These are phyloP conservation scores for Salvia hispanica DNA, from an alignment of 257 asterid species.

Conservation along the genomic window DNA sequence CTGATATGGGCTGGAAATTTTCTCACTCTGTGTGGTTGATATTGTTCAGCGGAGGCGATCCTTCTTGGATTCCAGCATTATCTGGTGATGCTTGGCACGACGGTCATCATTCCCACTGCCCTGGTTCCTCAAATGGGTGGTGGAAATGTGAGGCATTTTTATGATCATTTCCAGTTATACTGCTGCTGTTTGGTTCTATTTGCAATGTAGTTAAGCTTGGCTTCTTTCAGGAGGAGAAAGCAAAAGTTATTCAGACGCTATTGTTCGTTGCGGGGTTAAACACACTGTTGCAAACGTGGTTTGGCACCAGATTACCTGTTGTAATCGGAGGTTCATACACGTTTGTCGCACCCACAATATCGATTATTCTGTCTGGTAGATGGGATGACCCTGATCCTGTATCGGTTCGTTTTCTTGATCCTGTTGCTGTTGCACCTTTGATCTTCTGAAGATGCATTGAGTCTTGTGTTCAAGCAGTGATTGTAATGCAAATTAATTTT, in stretches of 20 bases:
- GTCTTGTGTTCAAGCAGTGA: slow-evolving; percentile 17
- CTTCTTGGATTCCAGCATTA: slow-evolving; percentile 95
- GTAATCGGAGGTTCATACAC: slow-evolving; percentile 94
- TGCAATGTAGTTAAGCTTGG: neutral
- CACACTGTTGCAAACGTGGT: slow-evolving; percentile 79
- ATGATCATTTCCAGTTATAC: slow-evolving; percentile 7
- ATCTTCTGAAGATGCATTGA: neutral
- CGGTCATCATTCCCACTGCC: slow-evolving; percentile 89
- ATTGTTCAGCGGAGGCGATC: slow-evolving; percentile 83
- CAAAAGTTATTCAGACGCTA: slow-evolving; percentile 83
- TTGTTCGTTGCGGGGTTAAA: slow-evolving; percentile 87
- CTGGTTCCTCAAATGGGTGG: slow-evolving; percentile 99
- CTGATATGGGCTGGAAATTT: neutral
- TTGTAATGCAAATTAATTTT: neutral
- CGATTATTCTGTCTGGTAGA: slow-evolving; percentile 90
- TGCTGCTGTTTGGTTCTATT: neutral
- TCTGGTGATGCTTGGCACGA: slow-evolving; percentile 88
- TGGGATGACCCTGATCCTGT: slow-evolving; percentile 86
- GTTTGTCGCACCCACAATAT: slow-evolving; percentile 89
- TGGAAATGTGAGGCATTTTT: slow-evolving; percentile 69
- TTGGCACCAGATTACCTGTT: slow-evolving; percentile 90
- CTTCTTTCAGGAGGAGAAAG: slow-evolving; percentile 79
- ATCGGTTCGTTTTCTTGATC: slow-evolving; percentile 54
- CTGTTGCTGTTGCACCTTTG: neutral
- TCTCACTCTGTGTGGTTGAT: slow-evolving; percentile 25